Evolutionary conservation across 352 stramenopile genomes (phyloP).

Genomic region (Phytophthora palmivora): DNA sequence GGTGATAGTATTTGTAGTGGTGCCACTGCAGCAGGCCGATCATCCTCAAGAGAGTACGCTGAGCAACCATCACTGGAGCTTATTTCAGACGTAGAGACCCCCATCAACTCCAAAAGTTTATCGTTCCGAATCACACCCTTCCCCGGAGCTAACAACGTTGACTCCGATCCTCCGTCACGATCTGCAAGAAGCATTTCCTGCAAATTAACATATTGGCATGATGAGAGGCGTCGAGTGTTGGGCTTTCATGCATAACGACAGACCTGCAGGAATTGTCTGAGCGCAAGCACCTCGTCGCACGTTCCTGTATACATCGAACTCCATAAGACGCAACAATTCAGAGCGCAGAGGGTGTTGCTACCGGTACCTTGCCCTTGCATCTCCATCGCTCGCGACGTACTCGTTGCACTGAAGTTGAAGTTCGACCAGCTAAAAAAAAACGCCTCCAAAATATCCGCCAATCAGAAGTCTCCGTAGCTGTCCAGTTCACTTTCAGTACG

Average conservation of each 20-base stretch:
- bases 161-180: slow-evolving; percentile 2
- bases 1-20: slow-evolving; percentile 13
- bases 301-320: slow-evolving; percentile 35
- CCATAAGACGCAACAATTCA: slow-evolving; percentile 1
- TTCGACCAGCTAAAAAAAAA: slow-evolving; percentile 32
- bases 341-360: neutral
- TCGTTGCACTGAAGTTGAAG: slow-evolving; percentile 22
- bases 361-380: slow-evolving; percentile 9
- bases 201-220: neutral
- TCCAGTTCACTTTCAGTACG: slow-evolving; percentile 5
- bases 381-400: slow-evolving; percentile 15
- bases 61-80: slow-evolving; percentile 19
- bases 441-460: slow-evolving; percentile 22
- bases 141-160: neutral
- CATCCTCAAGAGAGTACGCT: slow-evolving; percentile 22
- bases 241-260: neutral
- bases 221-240: neutral
- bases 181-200: slow-evolving; percentile 24
- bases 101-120: slow-evolving; percentile 27
- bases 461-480: slow-evolving; percentile 19
- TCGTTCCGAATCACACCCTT: slow-evolving; percentile 30
- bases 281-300: slow-evolving; percentile 61
- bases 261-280: slow-evolving; percentile 52
- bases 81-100: slow-evolving; percentile 18
- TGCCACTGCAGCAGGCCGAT: slow-evolving; percentile 13